Evolutionary conservation across 2,329 filamentous ascomycete species (phyloP).

Genomic region (Harringtonia aguacate): DNA sequence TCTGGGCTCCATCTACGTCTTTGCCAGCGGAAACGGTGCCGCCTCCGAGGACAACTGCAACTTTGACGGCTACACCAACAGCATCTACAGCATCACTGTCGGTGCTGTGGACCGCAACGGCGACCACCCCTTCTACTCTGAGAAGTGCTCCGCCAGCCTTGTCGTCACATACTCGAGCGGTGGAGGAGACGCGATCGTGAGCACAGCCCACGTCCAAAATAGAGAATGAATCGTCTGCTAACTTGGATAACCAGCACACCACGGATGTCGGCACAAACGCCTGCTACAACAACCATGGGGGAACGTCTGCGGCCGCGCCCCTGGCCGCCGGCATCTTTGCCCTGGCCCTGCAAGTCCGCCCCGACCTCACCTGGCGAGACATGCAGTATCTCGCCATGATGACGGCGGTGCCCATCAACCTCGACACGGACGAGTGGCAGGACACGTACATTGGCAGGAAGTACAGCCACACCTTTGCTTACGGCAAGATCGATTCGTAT

Average conservation of each 20-base stretch:
- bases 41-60: slow-evolving; percentile 89
- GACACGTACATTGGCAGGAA: slow-evolving; percentile 69
- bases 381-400: slow-evolving; percentile 83
- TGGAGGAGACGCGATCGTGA: slow-evolving; percentile 68
- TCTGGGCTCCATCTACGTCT: slow-evolving; percentile 87
- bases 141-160: slow-evolving; percentile 88
- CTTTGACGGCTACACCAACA: slow-evolving; percentile 98
- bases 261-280: slow-evolving; percentile 80
- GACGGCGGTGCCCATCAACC: slow-evolving; percentile 71
- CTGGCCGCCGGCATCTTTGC: slow-evolving; percentile 88
- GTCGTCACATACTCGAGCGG: slow-evolving; percentile 97
- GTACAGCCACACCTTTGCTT: slow-evolving; percentile 91
- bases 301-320: slow-evolving; percentile 90
- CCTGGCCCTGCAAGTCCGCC: slow-evolving; percentile 72
- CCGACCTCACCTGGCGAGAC: slow-evolving; percentile 87
- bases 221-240: too few species aligned
- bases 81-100: slow-evolving; percentile 96
- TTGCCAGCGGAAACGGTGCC: slow-evolving; percentile 92
- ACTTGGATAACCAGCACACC: slow-evolving; percentile 63
- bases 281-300: slow-evolving; percentile 77
- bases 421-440: slow-evolving; percentile 67
- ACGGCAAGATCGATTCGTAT: slow-evolving; percentile 88
- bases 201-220: slow-evolving; percentile 13
- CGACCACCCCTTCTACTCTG: slow-evolving; percentile 89
- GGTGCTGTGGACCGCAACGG: slow-evolving; percentile 84